Conservation (phyloP, 2,329 filamentous ascomycete genomes). For the Cladobotryum mycophilum region DNA sequence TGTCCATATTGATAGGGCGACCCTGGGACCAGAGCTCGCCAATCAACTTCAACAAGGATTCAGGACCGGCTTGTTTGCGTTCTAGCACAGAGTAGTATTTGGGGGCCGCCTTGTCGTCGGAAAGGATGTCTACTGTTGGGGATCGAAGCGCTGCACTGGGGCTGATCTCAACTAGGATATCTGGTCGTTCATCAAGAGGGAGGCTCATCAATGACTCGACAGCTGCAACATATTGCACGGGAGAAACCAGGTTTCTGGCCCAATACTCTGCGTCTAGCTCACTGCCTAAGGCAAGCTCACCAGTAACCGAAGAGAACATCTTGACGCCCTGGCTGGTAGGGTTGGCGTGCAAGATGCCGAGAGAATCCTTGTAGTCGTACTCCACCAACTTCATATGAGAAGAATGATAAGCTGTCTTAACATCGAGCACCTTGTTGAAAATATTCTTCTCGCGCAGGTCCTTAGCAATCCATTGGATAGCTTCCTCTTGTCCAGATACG, state of each 20-base stretch:
- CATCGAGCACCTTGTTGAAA: conserved; percentile 30
- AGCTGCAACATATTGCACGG: conserved; percentile 38
- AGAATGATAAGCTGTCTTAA: conserved; percentile 40
- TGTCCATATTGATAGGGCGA: conserved; percentile 24
- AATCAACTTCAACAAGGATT: conserved; percentile 24
- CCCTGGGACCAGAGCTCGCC: conserved; percentile 35
- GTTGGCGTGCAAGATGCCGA: conserved; percentile 19
- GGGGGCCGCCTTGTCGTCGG: conserved; percentile 8
- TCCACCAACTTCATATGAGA: conserved; percentile 36
- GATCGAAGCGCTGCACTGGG: conserved; percentile 32
- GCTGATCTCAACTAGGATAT: conserved; percentile 36
- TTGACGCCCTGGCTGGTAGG: conserved; percentile 12
- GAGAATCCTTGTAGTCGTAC: conserved; percentile 27
- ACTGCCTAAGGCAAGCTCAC: conserved; percentile 17
- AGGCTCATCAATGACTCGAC: conserved; percentile 29
- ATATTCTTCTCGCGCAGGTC: conserved; percentile 26
- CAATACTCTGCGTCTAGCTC: conserved; percentile 36
- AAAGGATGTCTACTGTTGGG: conserved; percentile 31
- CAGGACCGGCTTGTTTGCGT: conserved; percentile 17
- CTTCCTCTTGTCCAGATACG: conserved; percentile 33
- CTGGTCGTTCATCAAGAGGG: conserved; percentile 22
- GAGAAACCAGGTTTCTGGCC: conserved; percentile 39
- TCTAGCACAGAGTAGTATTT: conserved; percentile 25
- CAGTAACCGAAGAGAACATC: conserved; percentile 39
- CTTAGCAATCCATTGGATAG: conserved; percentile 25